These are phyloP conservation scores for Aureobasidium pullulans DNA, from an alignment of 2,329 filamentous ascomycete genomes.

Conservation along the genomic window DNA sequence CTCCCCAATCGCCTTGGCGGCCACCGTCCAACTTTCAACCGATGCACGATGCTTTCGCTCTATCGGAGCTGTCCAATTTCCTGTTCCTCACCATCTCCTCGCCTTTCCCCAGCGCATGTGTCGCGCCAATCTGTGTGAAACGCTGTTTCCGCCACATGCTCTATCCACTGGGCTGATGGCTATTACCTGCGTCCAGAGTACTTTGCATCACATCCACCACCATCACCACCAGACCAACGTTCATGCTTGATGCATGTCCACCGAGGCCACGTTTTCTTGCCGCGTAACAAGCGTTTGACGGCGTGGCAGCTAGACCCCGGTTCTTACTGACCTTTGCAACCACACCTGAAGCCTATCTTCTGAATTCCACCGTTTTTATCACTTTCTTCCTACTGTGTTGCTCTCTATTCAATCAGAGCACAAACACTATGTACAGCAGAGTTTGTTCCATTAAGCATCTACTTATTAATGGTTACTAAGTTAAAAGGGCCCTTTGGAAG, in stretches of 20 bases:
- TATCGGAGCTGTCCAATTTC: constrained; percentile 4
- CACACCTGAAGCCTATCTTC: background rate
- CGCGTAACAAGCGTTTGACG: constrained; percentile 7
- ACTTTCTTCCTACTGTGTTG: background rate
- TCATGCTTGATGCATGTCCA: constrained; percentile 6
- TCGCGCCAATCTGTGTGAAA: constrained; percentile 10
- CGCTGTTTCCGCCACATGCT: background rate
- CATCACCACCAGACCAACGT: background rate
- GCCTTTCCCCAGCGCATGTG: constrained; percentile 2
- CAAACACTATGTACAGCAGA: background rate
- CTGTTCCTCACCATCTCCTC: background rate
- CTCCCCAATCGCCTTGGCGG: constrained; percentile 9
- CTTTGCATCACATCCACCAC: background rate
- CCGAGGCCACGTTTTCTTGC: constrained; percentile 11
- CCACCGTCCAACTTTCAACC: constrained; percentile 5
- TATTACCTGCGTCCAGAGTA: background rate
- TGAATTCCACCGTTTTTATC: background rate
- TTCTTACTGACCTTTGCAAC: background rate
- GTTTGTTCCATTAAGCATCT: background rate
- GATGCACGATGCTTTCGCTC: constrained; percentile 1
- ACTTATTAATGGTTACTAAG: background rate
- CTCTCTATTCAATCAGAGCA: background rate
- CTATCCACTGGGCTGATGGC: background rate
- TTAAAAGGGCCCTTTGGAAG: background rate
- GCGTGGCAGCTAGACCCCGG: constrained; percentile 9